Base-by-base conservation (phyloP, 2,329 filamentous ascomycete genomes). In the Aspergillus tubingensis region DNA sequence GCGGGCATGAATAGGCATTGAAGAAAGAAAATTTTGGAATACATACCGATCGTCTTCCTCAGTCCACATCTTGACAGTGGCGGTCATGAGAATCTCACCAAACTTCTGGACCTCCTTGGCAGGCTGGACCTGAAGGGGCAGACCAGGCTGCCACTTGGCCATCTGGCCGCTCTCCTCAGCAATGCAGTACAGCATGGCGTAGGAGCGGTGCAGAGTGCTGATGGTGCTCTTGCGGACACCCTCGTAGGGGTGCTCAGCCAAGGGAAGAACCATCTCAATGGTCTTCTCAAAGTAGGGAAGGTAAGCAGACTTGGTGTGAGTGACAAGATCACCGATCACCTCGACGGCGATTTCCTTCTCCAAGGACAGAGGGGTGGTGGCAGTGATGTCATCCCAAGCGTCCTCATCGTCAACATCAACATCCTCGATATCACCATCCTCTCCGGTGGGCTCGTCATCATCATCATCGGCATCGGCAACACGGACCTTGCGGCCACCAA, bases 321-420 rank as follows among this genome's bases (percentile, higher is more conserved):
- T 89, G 71, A 98, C 89, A 63, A 99, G 87, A 73, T 99, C 95
- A 65, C 93, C 95, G 38, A 97, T 85, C 5, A 97, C 93, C 77
- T 99, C 95, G 48, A 96, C 87, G 39, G 95, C 94, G 69, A 98
- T 96, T 79, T 99, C 95, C 80, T 98, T 97, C 83, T 98, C 95
- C 70, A 96, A 86, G 23, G 94, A 92, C 58, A 97, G 86, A 56
- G 92, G 92, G 25, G 92, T 96, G 63, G 96, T 91, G 54, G 91
- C 91, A 60, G 87, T 88, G 51, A 96, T 83, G 69, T 92, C 91
- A 69, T 92, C 90, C 85, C 91, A 92, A 62, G 92, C 91, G 60
- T 92, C 91, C 47, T 94, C 90, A 39, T 92, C 89, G 49, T 92
- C 90, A 13, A 89, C 83, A 64, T 90, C 89, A 62, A 88, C 85